Evolutionary conservation across 768 basidiomycete genomes (phyloP), one percentile per base, ranked within the genome.

Genomic region (Suillus discolor): DNA sequence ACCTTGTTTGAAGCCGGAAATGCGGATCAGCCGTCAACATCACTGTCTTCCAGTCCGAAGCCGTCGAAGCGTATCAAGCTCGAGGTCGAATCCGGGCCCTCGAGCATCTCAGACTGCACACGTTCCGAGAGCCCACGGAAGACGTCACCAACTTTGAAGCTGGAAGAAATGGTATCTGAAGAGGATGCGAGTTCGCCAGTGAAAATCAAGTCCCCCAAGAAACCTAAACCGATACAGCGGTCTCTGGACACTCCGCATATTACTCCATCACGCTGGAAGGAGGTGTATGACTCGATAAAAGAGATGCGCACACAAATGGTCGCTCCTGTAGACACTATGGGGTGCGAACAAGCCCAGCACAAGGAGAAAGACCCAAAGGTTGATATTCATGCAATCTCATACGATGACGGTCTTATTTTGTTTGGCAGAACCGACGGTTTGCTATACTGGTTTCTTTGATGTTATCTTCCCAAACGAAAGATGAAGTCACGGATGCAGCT

Each of bases 401-500:
- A 16, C 8, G 38, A 28, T 44, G 39, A 51, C 31, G 12, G 36
- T 55, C 25, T 65, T 61, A 62, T 42, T 55, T 34, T 16, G 44
- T 31, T 51, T 59, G 18, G 8, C 73, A 96, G 94, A 94, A 88
- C 64, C 84, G 86, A 60, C 89, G 96, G 3, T 92, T 94, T 66
- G 84, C 92, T 11, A 93, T 91, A 5, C 87, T 99, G 25, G 86
- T 99, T 8, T 94, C 96, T 4, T 82, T 99, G 54, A 97, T 98
- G 94, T 85, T 99, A 2, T 95, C 93, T 12, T 94, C 94, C 2
- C 97, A 99, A 75, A 98, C 97, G 5, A 98, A 96, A 71, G 96
- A 97, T 73, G 88, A 93, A 70, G 90, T 95, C 20, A 94, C 92
- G 0, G 87, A 92, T 63, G 86, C 89, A 0, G 96, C 96, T 0